Percentiles rank a stretch among this genome's conserved stretches.
Conservation (phyloP, 257 asterid genomes). For the Oldenlandia corymbosa region DNA sequence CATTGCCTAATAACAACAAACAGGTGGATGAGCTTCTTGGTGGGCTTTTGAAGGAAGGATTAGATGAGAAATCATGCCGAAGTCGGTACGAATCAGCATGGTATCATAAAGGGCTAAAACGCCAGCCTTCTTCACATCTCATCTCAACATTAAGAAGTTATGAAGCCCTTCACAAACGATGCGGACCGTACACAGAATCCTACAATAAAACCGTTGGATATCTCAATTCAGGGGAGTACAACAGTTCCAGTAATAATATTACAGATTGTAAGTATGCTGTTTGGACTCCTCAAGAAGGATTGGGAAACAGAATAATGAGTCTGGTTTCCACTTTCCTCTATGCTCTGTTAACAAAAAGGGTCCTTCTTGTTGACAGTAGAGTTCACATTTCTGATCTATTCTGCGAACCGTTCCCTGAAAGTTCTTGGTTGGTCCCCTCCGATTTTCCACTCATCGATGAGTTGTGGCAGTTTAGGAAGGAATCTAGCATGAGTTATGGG, state of each 20-base stretch:
- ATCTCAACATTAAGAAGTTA: slow-evolving; percentile 56
- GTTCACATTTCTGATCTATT: slow-evolving; percentile 55
- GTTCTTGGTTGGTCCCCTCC: slow-evolving; percentile 68
- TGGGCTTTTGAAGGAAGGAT: slow-evolving; percentile 53
- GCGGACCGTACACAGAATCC: slow-evolving; percentile 56
- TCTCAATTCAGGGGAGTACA: slow-evolving; percentile 36
- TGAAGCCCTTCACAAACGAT: slow-evolving; percentile 60
- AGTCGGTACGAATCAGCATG: slow-evolving; percentile 57
- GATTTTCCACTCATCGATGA: slow-evolving; percentile 46
- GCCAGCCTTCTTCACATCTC: slow-evolving; percentile 56
- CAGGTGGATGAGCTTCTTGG: slow-evolving; percentile 50
- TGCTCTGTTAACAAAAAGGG: slow-evolving; percentile 63
- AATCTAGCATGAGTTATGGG: slow-evolving; percentile 52
- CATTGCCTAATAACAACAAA: slow-evolving; percentile 45
- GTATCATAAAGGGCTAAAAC: slow-evolving; percentile 34
- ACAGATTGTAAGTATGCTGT: slow-evolving; percentile 57
- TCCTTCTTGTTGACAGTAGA: slow-evolving; percentile 63
- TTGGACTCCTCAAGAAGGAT: slow-evolving; percentile 63
- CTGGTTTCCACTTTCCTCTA: slow-evolving; percentile 72
- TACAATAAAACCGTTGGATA: slow-evolving; percentile 44
- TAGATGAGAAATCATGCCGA: slow-evolving; percentile 55
- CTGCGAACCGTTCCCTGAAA: slow-evolving; percentile 81
- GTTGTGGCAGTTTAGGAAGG: slow-evolving; percentile 36
- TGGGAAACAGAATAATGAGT: slow-evolving; percentile 67
- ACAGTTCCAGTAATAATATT: no score